Conservation (phyloP, 208 protist species). For the Acanthamoeba healyi region DNA sequence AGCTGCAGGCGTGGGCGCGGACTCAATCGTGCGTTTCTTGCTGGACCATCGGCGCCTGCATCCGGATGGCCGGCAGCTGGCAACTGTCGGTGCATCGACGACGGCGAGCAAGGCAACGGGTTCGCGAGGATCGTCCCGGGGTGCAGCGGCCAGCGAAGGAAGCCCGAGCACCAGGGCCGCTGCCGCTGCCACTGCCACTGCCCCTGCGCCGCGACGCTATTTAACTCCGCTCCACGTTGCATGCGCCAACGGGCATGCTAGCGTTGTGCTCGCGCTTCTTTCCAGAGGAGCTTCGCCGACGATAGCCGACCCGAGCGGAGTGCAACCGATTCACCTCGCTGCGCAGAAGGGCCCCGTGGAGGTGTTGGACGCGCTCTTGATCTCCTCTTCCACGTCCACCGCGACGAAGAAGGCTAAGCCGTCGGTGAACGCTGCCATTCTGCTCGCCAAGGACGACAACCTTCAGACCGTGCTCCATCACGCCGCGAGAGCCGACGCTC, state of each 20-base stretch:
- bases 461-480: constrained; percentile 56
- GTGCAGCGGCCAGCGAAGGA: neutral
- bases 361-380: too few species aligned
- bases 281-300: constrained; percentile 12
- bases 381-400: neutral
- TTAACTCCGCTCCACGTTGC: constrained; percentile 44
- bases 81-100: neutral
- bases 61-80: constrained; percentile 9
- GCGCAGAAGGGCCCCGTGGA: constrained; percentile 72
- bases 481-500: constrained; percentile 40
- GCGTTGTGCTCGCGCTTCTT: neutral
- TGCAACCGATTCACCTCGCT: constrained; percentile 61
- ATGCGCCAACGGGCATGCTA: constrained; percentile 34
- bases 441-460: constrained; percentile 55
- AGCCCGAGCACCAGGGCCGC: neutral
- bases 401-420: neutral
- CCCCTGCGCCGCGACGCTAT: neutral
- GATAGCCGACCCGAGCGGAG: constrained; percentile 18
- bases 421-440: neutral
- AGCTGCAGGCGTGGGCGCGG: neutral
- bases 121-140: neutral
- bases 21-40: neutral
- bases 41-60: constrained; percentile 45
- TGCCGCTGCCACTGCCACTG: neutral
- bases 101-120: neutral